Conservation (phyloP, 768 basidiomycete genomes). For the Termitomyces sp. region DNA sequence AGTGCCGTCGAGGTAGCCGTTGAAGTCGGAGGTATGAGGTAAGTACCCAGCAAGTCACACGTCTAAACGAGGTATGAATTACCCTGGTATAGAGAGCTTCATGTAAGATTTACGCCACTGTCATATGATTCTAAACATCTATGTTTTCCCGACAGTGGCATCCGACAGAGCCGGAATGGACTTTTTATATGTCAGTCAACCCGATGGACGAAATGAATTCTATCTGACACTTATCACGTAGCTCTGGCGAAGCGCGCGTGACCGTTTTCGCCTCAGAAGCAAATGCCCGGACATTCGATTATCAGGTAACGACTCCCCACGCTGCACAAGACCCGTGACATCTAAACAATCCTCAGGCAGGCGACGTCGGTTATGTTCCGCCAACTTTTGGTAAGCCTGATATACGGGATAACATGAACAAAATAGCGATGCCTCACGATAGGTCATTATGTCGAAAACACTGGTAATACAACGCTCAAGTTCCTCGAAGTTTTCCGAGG, state of each 20-base stretch:
- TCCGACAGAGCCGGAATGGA: conserved; percentile 66
- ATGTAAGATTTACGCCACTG: conserved; percentile 28
- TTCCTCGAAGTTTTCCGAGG: conserved; percentile 62
- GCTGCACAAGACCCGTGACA: not conserved
- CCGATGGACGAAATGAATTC: not conserved
- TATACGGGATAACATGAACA: not conserved
- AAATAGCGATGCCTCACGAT: not conserved
- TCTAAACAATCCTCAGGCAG: conserved; percentile 18
- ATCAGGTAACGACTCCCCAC: conserved; percentile 2
- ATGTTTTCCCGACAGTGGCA: conserved; percentile 47
- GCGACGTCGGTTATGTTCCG: conserved; percentile 35
- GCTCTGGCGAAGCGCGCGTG: conserved; percentile 21
- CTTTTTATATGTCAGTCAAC: conserved; percentile 42
- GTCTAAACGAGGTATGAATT: conserved; percentile 13
- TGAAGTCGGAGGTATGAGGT: conserved; percentile 59
- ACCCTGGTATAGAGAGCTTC: conserved; percentile 37
- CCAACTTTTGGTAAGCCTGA: conserved; percentile 24
- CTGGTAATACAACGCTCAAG: conserved; percentile 49
- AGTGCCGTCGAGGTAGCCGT: conserved; percentile 53
- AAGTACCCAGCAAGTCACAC: conserved; percentile 17
- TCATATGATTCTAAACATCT: not conserved
- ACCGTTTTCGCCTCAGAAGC: conserved; percentile 49
- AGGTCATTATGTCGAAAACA: conserved; percentile 69
- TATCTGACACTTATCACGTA: conserved; percentile 16
- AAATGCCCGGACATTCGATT: conserved; percentile 42